Evolutionary conservation across 768 basidiomycete genomes (phyloP).

Genomic region (Leccinum rimulosum): DNA sequence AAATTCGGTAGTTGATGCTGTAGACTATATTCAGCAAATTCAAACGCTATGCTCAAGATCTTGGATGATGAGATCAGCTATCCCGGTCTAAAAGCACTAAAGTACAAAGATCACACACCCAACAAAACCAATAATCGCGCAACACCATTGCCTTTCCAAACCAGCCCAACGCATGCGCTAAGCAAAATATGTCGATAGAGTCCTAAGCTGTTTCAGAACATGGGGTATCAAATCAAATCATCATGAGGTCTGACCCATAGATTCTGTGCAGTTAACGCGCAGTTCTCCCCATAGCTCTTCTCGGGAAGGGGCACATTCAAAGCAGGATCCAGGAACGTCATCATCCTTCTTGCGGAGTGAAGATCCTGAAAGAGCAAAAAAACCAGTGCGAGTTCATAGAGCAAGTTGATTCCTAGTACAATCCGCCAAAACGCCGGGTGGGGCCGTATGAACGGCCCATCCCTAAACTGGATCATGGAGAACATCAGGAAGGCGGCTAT

Average conservation of each 20-base stretch:
- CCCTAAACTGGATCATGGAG: conserved; percentile 85
- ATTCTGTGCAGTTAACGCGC: conserved; percentile 55
- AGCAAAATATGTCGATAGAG: conserved; percentile 82
- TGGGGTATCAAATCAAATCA: not conserved
- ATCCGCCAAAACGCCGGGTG: conserved; percentile 87
- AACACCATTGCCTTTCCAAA: conserved; percentile 89
- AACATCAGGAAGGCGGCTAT: conserved; percentile 73
- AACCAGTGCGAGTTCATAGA: conserved; percentile 80
- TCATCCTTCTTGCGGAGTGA: conserved; percentile 70
- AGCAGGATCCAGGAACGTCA: conserved; percentile 72
- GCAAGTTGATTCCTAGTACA: conserved; percentile 74
- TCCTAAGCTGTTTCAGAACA: conserved; percentile 41
- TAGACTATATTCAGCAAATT: conserved; percentile 84
- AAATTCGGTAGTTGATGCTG: conserved; percentile 90
- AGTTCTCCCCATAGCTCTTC: conserved; percentile 85
- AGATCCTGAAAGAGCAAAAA: conserved; percentile 87
- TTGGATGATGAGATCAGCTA: conserved; percentile 30
- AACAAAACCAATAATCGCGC: conserved; percentile 93
- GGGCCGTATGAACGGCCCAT: conserved; percentile 85
- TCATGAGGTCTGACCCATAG: conserved; percentile 56
- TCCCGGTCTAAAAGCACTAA: not conserved
- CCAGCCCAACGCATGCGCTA: conserved; percentile 86
- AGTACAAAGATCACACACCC: conserved; percentile 48
- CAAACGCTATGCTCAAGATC: conserved; percentile 87
- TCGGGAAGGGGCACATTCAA: conserved; percentile 75